phyloP scores from a whole-genome alignment of 805 yeast species.

The Wickerhamiella bombiphila region DNA sequence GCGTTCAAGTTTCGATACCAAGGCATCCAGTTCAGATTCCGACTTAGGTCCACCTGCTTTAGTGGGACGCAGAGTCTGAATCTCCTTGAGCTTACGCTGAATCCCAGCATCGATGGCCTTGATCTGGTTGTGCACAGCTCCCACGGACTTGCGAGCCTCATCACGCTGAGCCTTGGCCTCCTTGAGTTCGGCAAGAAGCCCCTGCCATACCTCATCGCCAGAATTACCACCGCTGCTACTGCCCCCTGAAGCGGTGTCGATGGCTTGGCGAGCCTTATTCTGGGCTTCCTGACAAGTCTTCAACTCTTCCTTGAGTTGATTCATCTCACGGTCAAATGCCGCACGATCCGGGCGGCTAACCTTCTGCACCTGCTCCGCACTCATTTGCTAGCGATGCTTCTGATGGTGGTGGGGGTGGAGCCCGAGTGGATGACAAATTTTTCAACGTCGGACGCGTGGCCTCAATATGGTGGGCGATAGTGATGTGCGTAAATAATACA shows the following conservation, averaged over 20 bases:
- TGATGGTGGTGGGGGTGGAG: too few relatives aligned
- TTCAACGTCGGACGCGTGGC: too few relatives aligned
- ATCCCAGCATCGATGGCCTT: slow-evolving; percentile 51
- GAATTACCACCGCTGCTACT: neutral
- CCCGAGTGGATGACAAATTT: too few relatives aligned
- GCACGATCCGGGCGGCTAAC: slow-evolving; percentile 20
- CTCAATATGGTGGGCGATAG: too few relatives aligned
- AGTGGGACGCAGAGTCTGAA: slow-evolving; percentile 58
- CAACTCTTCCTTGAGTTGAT: slow-evolving; percentile 20
- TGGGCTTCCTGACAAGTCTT: slow-evolving; percentile 17
- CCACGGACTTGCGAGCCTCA: slow-evolving; percentile 25
- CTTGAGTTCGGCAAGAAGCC: slow-evolving; percentile 34
- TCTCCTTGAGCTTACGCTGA: slow-evolving; percentile 62
- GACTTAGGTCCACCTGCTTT: slow-evolving; percentile 34
- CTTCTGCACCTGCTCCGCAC: neutral
- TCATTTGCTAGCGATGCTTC: neutral
- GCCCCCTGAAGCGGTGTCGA: slow-evolving; percentile 15
- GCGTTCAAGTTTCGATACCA: slow-evolving; percentile 39
- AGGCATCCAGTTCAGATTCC: slow-evolving; percentile 25
- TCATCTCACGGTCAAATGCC: slow-evolving; percentile 19
- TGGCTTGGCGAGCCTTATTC: slow-evolving; percentile 16
- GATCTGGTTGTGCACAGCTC: slow-evolving; percentile 43
- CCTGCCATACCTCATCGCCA: slow-evolving; percentile 34
- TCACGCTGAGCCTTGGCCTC: slow-evolving; percentile 34
- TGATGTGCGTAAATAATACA: too few relatives aligned